Evolutionary conservation across 2,329 filamentous ascomycete genomes (phyloP).

Genomic region (Xylariaceae sp.): DNA sequence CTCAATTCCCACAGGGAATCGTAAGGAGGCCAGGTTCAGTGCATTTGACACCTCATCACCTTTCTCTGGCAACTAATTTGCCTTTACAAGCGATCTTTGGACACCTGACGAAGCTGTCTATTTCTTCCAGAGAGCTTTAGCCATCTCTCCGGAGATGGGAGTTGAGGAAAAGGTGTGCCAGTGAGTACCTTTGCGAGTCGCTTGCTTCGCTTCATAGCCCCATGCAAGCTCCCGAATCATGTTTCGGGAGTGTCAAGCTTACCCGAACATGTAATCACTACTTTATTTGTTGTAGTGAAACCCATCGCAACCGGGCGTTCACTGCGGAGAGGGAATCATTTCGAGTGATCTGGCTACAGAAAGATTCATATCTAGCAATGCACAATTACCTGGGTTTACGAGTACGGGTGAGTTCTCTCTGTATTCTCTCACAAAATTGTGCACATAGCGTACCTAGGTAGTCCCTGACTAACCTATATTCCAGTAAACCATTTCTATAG

Average conservation of each 20-base stretch:
- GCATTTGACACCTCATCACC: not conserved
- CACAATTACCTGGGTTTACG: constrained; percentile 5
- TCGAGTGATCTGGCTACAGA: not conserved
- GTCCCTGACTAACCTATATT: not conserved
- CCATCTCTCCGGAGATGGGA: constrained; percentile 1
- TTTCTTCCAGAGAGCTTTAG: constrained; percentile 1
- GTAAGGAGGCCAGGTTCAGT: not conserved
- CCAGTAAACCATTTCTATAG: constrained; percentile 1
- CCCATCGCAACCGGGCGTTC: constrained; percentile 3
- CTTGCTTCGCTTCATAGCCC: too few species aligned
- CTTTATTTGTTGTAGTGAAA: too few species aligned
- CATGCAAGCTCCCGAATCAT: too few species aligned
- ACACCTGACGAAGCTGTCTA: constrained; percentile 4
- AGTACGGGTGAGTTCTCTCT: constrained; percentile 4
- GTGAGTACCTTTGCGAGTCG: too few species aligned
- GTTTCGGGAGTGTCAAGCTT: too few species aligned
- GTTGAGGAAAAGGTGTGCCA: constrained; percentile 3
- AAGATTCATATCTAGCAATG: not conserved
- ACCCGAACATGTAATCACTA: too few species aligned
- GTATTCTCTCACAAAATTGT: not conserved
- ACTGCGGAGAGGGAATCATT: constrained; percentile 3
- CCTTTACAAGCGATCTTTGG: constrained; percentile 3
- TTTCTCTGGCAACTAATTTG: not conserved
- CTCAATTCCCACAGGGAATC: constrained; percentile 5
- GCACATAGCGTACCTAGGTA: not conserved